Conservation (phyloP, 1,139 yeast species). For the Taphrina wiesneri region DNA sequence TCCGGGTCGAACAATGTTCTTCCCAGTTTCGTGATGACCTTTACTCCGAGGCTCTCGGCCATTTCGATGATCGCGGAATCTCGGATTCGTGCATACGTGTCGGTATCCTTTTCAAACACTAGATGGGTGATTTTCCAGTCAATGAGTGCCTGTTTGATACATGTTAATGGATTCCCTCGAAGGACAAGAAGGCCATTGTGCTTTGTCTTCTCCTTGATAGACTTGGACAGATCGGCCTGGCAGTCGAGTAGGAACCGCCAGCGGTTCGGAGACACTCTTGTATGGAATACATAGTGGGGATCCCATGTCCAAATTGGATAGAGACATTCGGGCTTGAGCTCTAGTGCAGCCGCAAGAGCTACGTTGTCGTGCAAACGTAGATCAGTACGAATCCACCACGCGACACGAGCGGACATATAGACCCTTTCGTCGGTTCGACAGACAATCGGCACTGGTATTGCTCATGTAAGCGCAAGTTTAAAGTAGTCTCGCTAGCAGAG, state of each 20-base stretch:
- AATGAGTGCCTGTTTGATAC: slow-evolving; percentile 9
- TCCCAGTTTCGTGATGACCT: slow-evolving; percentile 25
- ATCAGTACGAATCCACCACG: slow-evolving; percentile 32
- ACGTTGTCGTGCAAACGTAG: slow-evolving; percentile 29
- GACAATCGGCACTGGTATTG: background rate
- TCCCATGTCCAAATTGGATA: slow-evolving; percentile 35
- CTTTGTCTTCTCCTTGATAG: slow-evolving; percentile 16
- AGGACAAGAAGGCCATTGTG: slow-evolving; percentile 28
- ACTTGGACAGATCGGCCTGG: slow-evolving; percentile 17
- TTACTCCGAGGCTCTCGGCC: slow-evolving; percentile 27
- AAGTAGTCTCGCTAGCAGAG: too few species aligned
- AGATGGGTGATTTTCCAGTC: slow-evolving; percentile 34
- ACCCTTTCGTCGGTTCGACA: background rate
- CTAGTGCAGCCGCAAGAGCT: slow-evolving; percentile 29
- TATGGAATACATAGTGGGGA: slow-evolving; percentile 31
- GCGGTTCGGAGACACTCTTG: slow-evolving; percentile 30
- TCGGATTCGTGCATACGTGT: slow-evolving; percentile 24
- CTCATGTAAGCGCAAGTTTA: background rate
- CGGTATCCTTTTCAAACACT: slow-evolving; percentile 34
- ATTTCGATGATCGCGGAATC: slow-evolving; percentile 5
- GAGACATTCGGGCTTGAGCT: slow-evolving; percentile 25
- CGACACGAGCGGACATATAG: slow-evolving; percentile 9
- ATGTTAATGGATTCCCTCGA: slow-evolving; percentile 24
- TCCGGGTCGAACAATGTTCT: slow-evolving; percentile 30
- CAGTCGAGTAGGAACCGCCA: slow-evolving; percentile 33